Percentiles rank a stretch among this genome's conserved stretches.
Evolutionary conservation across 2,329 filamentous ascomycete genomes (phyloP).

Genomic region (Dendryphion nanum): DNA sequence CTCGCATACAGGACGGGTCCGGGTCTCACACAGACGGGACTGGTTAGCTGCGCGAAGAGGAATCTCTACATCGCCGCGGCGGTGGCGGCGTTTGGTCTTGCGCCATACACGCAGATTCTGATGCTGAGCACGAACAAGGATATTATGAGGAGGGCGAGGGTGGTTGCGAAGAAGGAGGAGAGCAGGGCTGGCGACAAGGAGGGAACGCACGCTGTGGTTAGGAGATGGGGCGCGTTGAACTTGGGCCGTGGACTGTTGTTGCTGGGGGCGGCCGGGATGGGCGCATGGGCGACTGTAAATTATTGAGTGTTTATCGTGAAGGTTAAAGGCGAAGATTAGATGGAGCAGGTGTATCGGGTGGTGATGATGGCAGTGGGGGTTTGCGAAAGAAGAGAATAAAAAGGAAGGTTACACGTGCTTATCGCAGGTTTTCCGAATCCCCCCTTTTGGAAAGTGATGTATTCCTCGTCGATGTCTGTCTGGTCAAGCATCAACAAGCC

Average conservation of each 20-base stretch:
- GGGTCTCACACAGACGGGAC: neutral
- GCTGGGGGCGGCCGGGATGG: constrained; percentile 9
- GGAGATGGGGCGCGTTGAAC: constrained; percentile 15
- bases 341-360: neutral
- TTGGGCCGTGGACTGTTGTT: constrained; percentile 11
- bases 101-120: constrained; percentile 13
- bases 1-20: constrained; percentile 11
- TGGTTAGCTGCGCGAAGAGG: constrained; percentile 4
- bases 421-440: too few relatives aligned
- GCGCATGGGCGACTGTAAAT: constrained; percentile 10
- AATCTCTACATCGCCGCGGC: constrained; percentile 10
- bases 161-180: neutral
- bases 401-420: neutral
- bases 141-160: constrained; percentile 9
- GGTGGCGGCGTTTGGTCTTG: constrained; percentile 11
- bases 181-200: neutral
- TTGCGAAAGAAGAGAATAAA: neutral
- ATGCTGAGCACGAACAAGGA: constrained; percentile 8
- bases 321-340: neutral
- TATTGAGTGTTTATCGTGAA: neutral
- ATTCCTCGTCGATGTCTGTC: too few relatives aligned
- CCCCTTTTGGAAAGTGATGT: too few relatives aligned
- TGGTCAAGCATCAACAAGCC: too few relatives aligned
- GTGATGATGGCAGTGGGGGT: neutral
- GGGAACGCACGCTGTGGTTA: constrained; percentile 11